Base-by-base conservation (phyloP, 169 alveolate species). In the Perkinsus chesapeaki region DNA sequence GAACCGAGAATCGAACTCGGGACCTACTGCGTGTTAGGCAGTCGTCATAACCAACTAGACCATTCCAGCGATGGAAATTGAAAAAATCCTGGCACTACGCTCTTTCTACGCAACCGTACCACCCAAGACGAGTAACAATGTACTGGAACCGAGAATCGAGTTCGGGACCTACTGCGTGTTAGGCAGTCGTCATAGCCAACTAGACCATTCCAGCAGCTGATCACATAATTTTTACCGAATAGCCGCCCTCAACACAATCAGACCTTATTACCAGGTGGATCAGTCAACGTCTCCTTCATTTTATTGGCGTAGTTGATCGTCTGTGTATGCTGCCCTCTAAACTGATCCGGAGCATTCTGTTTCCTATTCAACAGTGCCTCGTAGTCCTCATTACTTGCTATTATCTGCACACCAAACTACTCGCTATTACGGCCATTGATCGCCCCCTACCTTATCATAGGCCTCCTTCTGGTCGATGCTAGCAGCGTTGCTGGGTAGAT, bases 261-360 rank as follows among this genome's bases (percentile, higher is more conserved):
- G 3, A 60, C 7, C 82, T 16, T 34, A 16, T 60, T 34, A 60
- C 82, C 82, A 20, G 82, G 82, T 5, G 82, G 82, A 16, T 60
- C 82, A 12, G 93, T 60, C 39, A 91, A 39, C n/a, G 60, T 91
- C 73, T 91, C 93, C 73, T 91, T 91, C 93, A 48, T 91, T 34
- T 91, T 91, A 73, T 39, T 34, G 23, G 60, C 43, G 39, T 47
- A 38, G 39, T 91, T 91, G 31, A 91, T 37, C 23, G 93, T 91
- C n/a, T 91, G 93, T 39, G 47, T 36, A 39, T 91, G 93, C 73
- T 91, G 93, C 39, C 73, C 93, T 37, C 93, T 73, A 39, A 39
- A 91, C 73, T 91, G 93, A 48, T 91, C 93, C 20, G 93, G 82
- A 7, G 93, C 93, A 73, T 91, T 91, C 39, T 60, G 73, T 34